Base-by-base conservation (phyloP, 352 stramenopile genomes). In the Pythium pyrilobum region DNA sequence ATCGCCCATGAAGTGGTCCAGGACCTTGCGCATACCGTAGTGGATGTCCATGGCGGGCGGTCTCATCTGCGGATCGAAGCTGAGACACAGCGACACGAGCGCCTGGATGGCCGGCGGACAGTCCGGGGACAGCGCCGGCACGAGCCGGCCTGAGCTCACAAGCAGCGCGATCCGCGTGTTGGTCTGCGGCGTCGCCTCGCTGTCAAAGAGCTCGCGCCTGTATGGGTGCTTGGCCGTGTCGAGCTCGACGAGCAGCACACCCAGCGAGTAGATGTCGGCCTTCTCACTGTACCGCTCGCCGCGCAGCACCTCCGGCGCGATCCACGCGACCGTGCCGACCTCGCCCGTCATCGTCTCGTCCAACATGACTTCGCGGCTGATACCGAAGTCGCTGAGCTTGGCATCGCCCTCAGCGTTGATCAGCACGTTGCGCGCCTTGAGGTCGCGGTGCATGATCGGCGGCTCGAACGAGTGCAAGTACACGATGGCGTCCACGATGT, bases 251-350 rank as follows among this genome's bases (percentile, higher is more conserved):
- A 71, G 33, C 11, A 71, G 7, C 16, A 71, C 52, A 3, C 58
- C 63, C 8, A 71, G 45, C 12, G 58, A 67, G 47, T 71, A 71
- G 8, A 71, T 61, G 31, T 71, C 63, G 1, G 63, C 63, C 53
- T 67, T 64, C 42, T 63, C 52, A 27, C 37, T 53, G 49, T 71
- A 71, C 21, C 63, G 63, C 25, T 60, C 45, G 27, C 63, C 63
- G 16, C 57, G 57, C 9, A 71, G 25, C 0, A 71, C 40, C 36
- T 71, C 62, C 10, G 62, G 62, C 13, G 62, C 57, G 28, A 67
- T 64, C 57, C 59, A 71, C 1, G 52, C 45, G 8, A 64, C 59
- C 12, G 59, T 66, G 12, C 63, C 63, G 13, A 71, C 39, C 23
- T 67, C 56, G 11, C 54, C 54, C 3, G 63, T 71, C 63, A 71